These are phyloP conservation scores for Leccinum olivaceopallidum DNA, from an alignment of 768 basidiomycete genomes.

Conservation along the genomic window DNA sequence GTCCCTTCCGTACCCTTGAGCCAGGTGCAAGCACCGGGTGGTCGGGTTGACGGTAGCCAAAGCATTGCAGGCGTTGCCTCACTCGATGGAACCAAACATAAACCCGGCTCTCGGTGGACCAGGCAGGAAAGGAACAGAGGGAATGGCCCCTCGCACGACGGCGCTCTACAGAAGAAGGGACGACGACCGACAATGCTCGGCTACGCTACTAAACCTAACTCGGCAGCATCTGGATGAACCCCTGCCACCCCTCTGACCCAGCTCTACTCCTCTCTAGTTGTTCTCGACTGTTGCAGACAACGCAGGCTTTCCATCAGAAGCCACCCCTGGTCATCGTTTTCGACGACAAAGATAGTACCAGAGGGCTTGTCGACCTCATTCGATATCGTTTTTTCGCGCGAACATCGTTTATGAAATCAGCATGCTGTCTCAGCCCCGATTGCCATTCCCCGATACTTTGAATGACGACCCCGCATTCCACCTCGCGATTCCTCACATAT, in stretches of 20 bases:
- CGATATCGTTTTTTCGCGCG: constrained; percentile 51
- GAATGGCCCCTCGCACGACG: too few relatives aligned
- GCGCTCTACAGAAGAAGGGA: too few relatives aligned
- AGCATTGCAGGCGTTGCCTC: too few relatives aligned
- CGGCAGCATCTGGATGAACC: too few relatives aligned
- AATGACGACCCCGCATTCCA: constrained; percentile 48
- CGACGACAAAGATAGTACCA: constrained; percentile 6
- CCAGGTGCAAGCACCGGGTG: too few relatives aligned
- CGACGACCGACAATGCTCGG: too few relatives aligned
- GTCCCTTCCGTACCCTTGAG: constrained; percentile 26
- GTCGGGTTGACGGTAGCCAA: too few relatives aligned
- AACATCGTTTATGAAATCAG: constrained; percentile 55
- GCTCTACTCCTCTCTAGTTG: constrained; percentile 24
- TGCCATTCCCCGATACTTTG: constrained; percentile 29
- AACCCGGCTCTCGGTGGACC: too few relatives aligned
- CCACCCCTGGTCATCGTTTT: constrained; percentile 38
- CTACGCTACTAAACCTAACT: too few relatives aligned
- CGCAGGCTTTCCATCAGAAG: constrained; percentile 22
- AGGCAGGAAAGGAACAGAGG: too few relatives aligned
- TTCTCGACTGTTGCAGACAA: constrained; percentile 11
- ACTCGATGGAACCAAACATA: too few relatives aligned
- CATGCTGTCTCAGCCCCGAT: constrained; percentile 48
- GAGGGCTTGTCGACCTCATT: constrained; percentile 37
- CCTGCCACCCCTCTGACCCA: too few relatives aligned
- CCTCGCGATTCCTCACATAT: constrained; percentile 66